Evolutionary conservation across 345 rosid species (phyloP).

Genomic region (Heritiera littoralis): DNA sequence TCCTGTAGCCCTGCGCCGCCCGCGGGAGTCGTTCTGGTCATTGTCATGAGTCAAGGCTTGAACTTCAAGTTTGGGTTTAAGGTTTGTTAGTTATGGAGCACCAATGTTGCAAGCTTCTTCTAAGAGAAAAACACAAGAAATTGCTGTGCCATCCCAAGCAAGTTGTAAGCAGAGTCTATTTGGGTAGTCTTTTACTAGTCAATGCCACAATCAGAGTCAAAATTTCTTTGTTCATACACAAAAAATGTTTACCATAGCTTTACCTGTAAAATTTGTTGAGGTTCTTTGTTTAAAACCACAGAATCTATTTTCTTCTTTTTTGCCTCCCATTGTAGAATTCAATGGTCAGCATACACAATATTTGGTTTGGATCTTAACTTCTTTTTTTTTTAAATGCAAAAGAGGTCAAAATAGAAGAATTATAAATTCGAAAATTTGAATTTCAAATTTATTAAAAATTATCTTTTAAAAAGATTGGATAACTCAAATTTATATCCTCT

Average conservation of each 20-base stretch:
- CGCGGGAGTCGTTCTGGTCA: neutral
- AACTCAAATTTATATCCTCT: neutral
- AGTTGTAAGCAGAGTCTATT: neutral
- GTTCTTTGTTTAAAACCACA: neutral
- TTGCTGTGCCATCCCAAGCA: neutral
- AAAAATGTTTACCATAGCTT: neutral
- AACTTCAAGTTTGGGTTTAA: neutral
- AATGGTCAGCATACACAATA: neutral
- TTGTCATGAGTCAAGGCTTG: neutral
- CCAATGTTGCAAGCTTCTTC: neutral
- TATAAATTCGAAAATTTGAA: too few relatives aligned
- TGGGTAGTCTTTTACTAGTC: neutral
- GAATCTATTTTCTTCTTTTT: neutral
- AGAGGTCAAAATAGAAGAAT: too few relatives aligned
- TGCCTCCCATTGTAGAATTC: neutral
- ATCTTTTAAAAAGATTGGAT: too few relatives aligned
- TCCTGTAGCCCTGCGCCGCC: neutral
- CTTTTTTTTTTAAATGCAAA: too few relatives aligned
- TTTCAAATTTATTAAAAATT: too few relatives aligned
- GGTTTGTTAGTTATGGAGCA: neutral
- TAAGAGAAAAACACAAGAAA: neutral
- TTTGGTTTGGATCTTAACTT: neutral
- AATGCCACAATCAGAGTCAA: constrained; percentile 11
- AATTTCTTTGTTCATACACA: neutral
- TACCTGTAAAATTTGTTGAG: too few relatives aligned